phyloP scores from a whole-genome alignment of 2,329 filamentous ascomycete genomes.

The Nigrospora sphaerica region DNA sequence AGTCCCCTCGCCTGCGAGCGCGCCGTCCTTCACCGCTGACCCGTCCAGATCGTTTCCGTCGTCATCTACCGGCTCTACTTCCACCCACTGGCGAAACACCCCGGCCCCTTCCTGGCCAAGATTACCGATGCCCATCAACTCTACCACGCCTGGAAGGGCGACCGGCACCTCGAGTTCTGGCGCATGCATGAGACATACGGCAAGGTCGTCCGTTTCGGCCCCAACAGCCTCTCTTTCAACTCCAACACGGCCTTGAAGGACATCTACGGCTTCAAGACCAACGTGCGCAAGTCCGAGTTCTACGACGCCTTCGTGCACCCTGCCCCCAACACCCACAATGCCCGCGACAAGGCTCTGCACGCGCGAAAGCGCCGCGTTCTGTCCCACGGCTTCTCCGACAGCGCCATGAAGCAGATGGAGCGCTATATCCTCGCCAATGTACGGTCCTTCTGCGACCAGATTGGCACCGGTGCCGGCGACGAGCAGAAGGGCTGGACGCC shows the following conservation, averaged over 20 bases:
- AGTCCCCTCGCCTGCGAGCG: neutral
- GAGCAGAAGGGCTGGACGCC: conserved; percentile 49
- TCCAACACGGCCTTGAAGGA: conserved; percentile 59
- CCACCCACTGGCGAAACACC: conserved; percentile 15
- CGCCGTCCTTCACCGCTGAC: neutral
- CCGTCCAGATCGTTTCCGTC: neutral
- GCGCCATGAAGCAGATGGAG: conserved; percentile 61
- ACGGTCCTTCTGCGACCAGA: conserved; percentile 56
- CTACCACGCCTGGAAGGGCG: conserved; percentile 69
- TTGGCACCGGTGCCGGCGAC: conserved; percentile 33
- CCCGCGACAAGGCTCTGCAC: conserved; percentile 60
- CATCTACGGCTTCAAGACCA: conserved; percentile 58
- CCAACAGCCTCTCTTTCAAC: conserved; percentile 74
- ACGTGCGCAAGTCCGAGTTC: conserved; percentile 63
- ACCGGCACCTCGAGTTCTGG: conserved; percentile 68
- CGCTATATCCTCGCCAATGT: conserved; percentile 59
- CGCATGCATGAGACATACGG: conserved; percentile 65
- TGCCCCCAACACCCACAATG: conserved; percentile 66
- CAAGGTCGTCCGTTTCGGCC: conserved; percentile 67
- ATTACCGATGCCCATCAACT: conserved; percentile 44
- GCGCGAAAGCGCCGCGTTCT: conserved; percentile 65
- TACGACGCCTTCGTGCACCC: conserved; percentile 69
- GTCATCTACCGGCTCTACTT: conserved; percentile 13
- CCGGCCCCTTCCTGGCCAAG: conserved; percentile 12
- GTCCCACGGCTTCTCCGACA: conserved; percentile 64